A percentile compares a stretch with the other conserved stretches of the same genome.
These are phyloP conservation scores for Trichoderma sp. DNA, from an alignment of 2,329 filamentous ascomycete genomes.

Conservation along the genomic window DNA sequence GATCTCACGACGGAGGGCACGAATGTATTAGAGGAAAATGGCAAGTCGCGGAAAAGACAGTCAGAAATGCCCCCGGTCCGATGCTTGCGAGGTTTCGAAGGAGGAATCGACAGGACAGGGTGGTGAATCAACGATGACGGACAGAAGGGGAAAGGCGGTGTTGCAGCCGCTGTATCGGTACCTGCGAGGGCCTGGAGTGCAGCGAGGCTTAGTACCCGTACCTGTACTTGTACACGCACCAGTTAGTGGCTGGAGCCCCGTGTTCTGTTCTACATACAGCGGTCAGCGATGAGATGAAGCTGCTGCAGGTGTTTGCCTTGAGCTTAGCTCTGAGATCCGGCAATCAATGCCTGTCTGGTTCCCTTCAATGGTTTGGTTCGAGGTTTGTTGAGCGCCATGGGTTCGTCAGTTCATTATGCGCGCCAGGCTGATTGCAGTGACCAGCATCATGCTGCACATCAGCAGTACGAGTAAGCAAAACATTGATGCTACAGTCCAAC, in stretches of 20 bases:
- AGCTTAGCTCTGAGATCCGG: not conserved
- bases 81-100: slow-evolving; percentile 18
- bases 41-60: not conserved
- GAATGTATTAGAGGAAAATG: not conserved
- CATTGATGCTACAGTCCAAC: not conserved
- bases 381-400: not conserved
- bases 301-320: not conserved
- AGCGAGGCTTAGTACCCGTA: not conserved
- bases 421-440: not conserved
- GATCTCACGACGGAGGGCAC: not conserved
- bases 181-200: not conserved
- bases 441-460: not conserved
- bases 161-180: not conserved
- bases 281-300: not conserved
- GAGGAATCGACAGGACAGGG: slow-evolving; percentile 9
- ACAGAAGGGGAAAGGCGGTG: slow-evolving; percentile 16
- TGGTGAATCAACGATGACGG: slow-evolving; percentile 18
- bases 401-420: not conserved
- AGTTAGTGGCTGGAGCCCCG: not conserved
- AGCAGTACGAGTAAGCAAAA: not conserved
- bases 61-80: slow-evolving; percentile 12
- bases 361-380: not conserved
- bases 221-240: not conserved
- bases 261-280: not conserved
- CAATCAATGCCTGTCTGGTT: too few species aligned